Evolutionary conservation across 1,284 basidiomycete genomes (phyloP).

Genomic region (Puccinia novopanici): DNA sequence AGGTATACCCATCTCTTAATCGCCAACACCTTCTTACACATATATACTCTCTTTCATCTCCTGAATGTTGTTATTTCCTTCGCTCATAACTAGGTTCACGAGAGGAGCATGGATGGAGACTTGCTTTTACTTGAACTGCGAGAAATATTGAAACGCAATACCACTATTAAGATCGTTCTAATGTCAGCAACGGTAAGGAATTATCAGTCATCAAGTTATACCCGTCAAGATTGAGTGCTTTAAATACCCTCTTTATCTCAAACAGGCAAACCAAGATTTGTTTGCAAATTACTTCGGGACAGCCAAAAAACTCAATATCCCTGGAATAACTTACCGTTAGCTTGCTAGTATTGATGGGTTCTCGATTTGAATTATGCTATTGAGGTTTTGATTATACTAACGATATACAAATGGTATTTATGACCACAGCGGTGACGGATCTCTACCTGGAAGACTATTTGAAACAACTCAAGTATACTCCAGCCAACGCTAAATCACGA

Average conservation of each 20-base stretch:
- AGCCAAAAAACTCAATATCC: conserved; percentile 79
- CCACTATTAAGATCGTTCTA: conserved; percentile 75
- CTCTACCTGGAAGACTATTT: conserved; percentile 56
- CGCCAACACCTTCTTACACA: not conserved
- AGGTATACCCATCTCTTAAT: conserved; percentile 64
- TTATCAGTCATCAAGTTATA: not conserved
- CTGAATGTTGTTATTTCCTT: not conserved
- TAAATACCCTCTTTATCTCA: not conserved
- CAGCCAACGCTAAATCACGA: conserved; percentile 19
- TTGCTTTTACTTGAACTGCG: conserved; percentile 81
- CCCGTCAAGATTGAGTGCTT: not conserved
- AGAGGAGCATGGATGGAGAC: conserved; percentile 85
- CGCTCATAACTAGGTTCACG: conserved; percentile 70
- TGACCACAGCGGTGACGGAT: conserved; percentile 55
- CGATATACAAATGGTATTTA: not conserved
- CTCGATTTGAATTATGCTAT: not conserved
- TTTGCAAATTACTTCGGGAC: conserved; percentile 78
- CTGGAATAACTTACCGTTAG: conserved; percentile 64
- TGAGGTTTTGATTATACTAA: not conserved
- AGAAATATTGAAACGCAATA: conserved; percentile 72
- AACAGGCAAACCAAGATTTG: conserved; percentile 69
- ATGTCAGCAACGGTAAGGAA: conserved; percentile 77
- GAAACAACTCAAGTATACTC: conserved; percentile 13
- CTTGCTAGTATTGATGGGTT: not conserved
- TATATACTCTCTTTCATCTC: not conserved